phyloP scores from a whole-genome alignment of 495 filamentous ascomycete genomes.

The Lophiotrema nucula region DNA sequence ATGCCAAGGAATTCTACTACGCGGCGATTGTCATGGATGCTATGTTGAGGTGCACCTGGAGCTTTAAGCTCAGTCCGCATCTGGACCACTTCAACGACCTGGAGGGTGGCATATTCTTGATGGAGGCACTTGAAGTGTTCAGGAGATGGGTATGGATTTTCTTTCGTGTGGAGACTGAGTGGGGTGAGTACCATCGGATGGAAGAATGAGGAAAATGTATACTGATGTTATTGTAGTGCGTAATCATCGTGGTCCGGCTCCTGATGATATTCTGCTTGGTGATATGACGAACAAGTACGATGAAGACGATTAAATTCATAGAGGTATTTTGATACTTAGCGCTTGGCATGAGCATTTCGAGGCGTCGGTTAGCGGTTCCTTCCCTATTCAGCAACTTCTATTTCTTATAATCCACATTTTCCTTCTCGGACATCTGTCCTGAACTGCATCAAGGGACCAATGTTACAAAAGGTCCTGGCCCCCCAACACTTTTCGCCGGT shows the following conservation, averaged over 20 bases:
- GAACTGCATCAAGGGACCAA: too few species aligned
- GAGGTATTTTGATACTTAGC: background rate
- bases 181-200: constrained; percentile 53
- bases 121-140: constrained; percentile 81
- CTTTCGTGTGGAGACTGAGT: constrained; percentile 90
- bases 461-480: too few species aligned
- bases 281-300: constrained; percentile 54
- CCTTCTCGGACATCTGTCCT: too few species aligned
- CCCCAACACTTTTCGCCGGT: too few species aligned
- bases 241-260: constrained; percentile 53
- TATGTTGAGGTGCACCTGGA: constrained; percentile 83
- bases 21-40: constrained; percentile 75
- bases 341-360: constrained; percentile 1
- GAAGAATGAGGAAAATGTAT: constrained; percentile 17
- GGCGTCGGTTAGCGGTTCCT: too few species aligned
- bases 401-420: too few species aligned
- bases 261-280: constrained; percentile 56
- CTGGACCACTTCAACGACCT: constrained; percentile 79
- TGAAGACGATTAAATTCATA: constrained; percentile 49
- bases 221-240: constrained; percentile 48
- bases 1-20: constrained; percentile 72
- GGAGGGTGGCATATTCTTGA: constrained; percentile 81
- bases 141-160: constrained; percentile 97
- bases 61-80: constrained; percentile 74
- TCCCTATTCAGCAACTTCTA: too few species aligned